A percentile compares a stretch with the other conserved stretches of the same genome.
Conservation (phyloP, 2,329 filamentous ascomycete species). For the Cordyceps sp. region DNA sequence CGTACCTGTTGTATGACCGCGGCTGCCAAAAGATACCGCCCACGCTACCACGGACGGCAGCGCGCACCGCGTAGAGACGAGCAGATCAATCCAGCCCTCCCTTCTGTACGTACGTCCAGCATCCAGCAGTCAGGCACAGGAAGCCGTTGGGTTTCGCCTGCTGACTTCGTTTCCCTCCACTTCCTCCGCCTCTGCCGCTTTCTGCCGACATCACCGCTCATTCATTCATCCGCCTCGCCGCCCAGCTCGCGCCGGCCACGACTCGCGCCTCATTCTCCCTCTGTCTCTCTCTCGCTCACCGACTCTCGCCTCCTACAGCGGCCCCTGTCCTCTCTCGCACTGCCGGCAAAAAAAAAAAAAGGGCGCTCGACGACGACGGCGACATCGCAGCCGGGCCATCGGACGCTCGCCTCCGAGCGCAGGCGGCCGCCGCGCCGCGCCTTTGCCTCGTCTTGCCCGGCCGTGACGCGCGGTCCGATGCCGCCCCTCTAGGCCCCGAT, state of each 20-base stretch:
- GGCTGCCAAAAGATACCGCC: too few relatives aligned
- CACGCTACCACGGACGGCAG: too few relatives aligned
- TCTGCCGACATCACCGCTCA: too few relatives aligned
- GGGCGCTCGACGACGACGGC: too few relatives aligned
- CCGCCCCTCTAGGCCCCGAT: slow-evolving; percentile 4
- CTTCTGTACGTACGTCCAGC: too few relatives aligned
- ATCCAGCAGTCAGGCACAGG: neutral
- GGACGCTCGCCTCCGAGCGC: neutral
- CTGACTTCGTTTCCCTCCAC: too few relatives aligned
- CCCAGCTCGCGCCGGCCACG: neutral
- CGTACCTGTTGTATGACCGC: too few relatives aligned
- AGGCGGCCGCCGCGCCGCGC: neutral
- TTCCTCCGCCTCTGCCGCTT: too few relatives aligned
- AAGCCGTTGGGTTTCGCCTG: neutral
- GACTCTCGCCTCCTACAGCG: too few relatives aligned
- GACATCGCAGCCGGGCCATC: too few relatives aligned
- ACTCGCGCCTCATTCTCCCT: too few relatives aligned
- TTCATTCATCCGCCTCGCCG: neutral
- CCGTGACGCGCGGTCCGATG: slow-evolving; percentile 4
- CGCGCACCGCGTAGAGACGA: neutral
- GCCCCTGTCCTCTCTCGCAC: neutral
- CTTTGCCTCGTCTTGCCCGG: neutral
- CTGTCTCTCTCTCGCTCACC: too few relatives aligned
- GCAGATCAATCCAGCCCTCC: neutral
- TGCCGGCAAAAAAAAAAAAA: neutral